These are phyloP conservation scores for Stachybotrys chlorohalonatus DNA, from an alignment of 2,329 filamentous ascomycete genomes.

Conservation along the genomic window DNA sequence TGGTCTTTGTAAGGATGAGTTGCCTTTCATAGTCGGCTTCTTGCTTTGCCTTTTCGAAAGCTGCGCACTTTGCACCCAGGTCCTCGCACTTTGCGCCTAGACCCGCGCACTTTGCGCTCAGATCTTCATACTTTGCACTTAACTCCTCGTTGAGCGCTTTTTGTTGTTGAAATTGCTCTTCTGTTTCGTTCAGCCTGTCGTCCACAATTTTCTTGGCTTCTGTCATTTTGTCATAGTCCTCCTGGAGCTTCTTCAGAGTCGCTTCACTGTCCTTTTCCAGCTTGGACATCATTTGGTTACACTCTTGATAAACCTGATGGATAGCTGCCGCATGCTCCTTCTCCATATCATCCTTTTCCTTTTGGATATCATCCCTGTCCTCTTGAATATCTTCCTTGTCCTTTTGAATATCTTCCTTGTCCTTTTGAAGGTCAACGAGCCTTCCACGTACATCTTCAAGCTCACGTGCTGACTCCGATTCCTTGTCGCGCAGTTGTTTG, in stretches of 20 bases:
- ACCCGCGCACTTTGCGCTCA: no score
- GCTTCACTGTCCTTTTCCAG: background rate
- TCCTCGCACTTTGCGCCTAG: no score
- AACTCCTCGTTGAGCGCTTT: constrained; percentile 14
- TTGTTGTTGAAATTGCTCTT: constrained; percentile 13
- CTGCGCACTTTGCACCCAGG: constrained; percentile 11
- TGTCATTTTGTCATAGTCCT: background rate
- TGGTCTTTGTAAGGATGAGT: constrained; percentile 12
- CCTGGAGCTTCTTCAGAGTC: background rate
- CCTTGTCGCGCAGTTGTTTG: background rate
- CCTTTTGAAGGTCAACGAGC: background rate
- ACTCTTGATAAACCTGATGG: constrained; percentile 10
- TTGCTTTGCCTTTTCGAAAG: constrained; percentile 12
- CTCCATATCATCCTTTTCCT: constrained; percentile 7
- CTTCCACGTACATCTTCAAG: background rate
- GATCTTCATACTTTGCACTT: constrained; percentile 1
- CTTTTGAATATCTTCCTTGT: background rate
- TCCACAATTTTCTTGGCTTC: constrained; percentile 4
- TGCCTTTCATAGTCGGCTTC: constrained; percentile 5
- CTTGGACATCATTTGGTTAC: constrained; percentile 3
- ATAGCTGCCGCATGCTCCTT: constrained; percentile 13
- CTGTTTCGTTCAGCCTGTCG: constrained; percentile 15
- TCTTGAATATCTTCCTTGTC: background rate
- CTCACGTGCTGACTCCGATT: background rate
- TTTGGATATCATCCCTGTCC: background rate